Conservation (phyloP, 2,329 filamentous ascomycete species). For the Dothiorella sarmentorum region DNA sequence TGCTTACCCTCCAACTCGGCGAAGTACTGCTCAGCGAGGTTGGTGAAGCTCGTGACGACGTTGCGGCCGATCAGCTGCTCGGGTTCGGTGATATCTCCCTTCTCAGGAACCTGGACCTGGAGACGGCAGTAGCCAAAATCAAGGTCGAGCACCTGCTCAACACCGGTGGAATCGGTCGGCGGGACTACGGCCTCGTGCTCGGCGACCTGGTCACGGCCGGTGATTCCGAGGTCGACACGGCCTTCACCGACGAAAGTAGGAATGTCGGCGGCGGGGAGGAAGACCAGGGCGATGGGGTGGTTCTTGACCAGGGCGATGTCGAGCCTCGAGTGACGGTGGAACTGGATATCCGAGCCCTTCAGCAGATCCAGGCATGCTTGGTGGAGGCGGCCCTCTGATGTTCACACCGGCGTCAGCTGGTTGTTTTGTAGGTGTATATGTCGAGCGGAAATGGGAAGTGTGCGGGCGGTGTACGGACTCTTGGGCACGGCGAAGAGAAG, state of each 20-base stretch:
- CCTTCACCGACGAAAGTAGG: conserved; percentile 96
- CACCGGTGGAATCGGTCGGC: conserved; percentile 48
- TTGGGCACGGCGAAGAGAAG: conserved; percentile 97
- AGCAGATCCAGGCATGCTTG: conserved; percentile 85
- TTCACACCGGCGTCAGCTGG: conserved; percentile 12
- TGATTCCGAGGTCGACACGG: conserved; percentile 89
- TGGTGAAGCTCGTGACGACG: conserved; percentile 92
- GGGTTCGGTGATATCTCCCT: conserved; percentile 66
- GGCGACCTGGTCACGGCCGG: conserved; percentile 85
- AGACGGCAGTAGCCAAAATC: conserved; percentile 88
- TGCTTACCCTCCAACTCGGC: conserved; percentile 62
- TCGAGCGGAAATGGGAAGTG: not conserved
- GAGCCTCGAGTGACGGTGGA: conserved; percentile 88
- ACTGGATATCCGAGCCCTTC: conserved; percentile 91
- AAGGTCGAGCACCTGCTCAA: conserved; percentile 85
- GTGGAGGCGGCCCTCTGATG: conserved; percentile 84
- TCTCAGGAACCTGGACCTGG: conserved; percentile 93
- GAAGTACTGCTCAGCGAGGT: conserved; percentile 81
- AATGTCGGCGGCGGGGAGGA: conserved; percentile 95
- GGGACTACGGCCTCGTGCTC: conserved; percentile 72
- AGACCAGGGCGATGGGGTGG: conserved; percentile 89
- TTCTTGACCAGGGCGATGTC: conserved; percentile 99
- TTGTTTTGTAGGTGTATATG: not conserved
- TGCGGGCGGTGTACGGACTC: conserved; percentile 59
- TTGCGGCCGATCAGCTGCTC: conserved; percentile 86